These are phyloP conservation scores for Besnoitia besnoiti DNA, from an alignment of 169 alveolate species.

Conservation along the genomic window DNA sequence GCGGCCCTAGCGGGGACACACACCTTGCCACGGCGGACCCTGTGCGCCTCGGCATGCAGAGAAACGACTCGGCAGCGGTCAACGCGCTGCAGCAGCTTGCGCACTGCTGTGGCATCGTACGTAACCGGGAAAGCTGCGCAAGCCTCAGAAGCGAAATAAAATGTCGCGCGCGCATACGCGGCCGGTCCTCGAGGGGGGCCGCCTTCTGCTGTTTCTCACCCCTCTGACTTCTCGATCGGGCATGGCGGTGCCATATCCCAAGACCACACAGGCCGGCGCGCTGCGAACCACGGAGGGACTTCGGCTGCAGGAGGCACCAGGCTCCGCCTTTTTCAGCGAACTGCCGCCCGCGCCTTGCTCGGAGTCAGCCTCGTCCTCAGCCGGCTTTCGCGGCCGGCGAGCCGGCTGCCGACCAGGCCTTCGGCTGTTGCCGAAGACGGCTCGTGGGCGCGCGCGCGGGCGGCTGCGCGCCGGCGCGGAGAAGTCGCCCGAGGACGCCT, in stretches of 20 bases:
- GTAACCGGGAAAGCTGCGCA: not conserved
- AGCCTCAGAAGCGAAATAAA: not conserved
- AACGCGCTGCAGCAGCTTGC: too few relatives aligned
- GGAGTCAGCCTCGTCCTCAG: not conserved
- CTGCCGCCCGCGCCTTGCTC: not conserved
- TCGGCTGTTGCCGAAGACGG: not conserved
- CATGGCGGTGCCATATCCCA: slow-evolving; percentile 15
- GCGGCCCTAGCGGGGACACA: too few relatives aligned
- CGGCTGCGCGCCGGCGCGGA: not conserved
- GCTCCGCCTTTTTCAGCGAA: not conserved
- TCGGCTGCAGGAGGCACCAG: not conserved
- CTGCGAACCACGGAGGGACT: not conserved
- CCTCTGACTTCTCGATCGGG: not conserved
- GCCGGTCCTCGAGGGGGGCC: too few relatives aligned
- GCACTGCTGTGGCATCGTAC: too few relatives aligned
- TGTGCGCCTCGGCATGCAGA: too few relatives aligned
- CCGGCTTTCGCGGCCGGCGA: not conserved
- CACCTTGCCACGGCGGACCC: too few relatives aligned
- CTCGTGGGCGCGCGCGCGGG: not conserved
- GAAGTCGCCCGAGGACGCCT: too few relatives aligned
- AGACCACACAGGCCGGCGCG: not conserved
- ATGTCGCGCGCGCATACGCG: not conserved
- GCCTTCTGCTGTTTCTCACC: not conserved
- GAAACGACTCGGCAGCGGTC: too few relatives aligned
- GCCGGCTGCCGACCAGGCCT: not conserved